Evolutionary conservation across 73 alveolate species (phyloP), one percentile per base, ranked within the genome.

Genomic region (Breviolum minutum): DNA sequence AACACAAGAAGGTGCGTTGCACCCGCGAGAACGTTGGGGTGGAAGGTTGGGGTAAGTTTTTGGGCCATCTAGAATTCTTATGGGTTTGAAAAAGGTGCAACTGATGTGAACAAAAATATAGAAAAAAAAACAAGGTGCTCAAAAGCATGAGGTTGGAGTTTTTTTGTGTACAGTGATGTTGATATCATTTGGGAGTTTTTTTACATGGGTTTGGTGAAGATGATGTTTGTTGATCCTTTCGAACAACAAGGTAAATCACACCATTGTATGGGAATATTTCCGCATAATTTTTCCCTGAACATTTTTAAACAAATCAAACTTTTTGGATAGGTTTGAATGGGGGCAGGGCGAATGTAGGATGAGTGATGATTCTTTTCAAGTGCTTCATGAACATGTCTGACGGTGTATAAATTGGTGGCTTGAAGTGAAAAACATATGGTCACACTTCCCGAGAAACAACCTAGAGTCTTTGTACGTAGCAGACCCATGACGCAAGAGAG

Each of bases 1-100:
- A 90, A 24, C 29, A 68, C 26, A 61, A 90, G 88, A 90, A 90
- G 97, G 97, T 81, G 66, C 29, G 24, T 17, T 13, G 74, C 30
- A 40, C 11, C 10, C 40, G 71, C 81, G n/a, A n/a, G n/a, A 71
- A 20, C 32, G 29, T 71, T 20, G 81, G 26, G 54, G n/a, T n/a
- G n/a, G n/a, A n/a, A 16, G 32, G 22, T 8, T 12, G 29, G 8
- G 26, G 26, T 16, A 30, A 70, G 7, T 16, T 20, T 20, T 8
- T 71, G n/a, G n/a, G n/a, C 81, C 8, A 66, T 20, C 74, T n/a
- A 66, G 4, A 66, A 66, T 20, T 6, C 4, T 40, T 71, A 30
- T 30, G 19, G 81, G 40, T 70, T 70, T 70, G 80, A 70, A 30
- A 40, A 40, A 40, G 54, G 54, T 40, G 54, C 54, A 2, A 40